A percentile compares a stretch with the other conserved stretches of the same genome.
These are phyloP conservation scores for Candida alai DNA, from an alignment of 805 yeast genomes.

Conservation along the genomic window DNA sequence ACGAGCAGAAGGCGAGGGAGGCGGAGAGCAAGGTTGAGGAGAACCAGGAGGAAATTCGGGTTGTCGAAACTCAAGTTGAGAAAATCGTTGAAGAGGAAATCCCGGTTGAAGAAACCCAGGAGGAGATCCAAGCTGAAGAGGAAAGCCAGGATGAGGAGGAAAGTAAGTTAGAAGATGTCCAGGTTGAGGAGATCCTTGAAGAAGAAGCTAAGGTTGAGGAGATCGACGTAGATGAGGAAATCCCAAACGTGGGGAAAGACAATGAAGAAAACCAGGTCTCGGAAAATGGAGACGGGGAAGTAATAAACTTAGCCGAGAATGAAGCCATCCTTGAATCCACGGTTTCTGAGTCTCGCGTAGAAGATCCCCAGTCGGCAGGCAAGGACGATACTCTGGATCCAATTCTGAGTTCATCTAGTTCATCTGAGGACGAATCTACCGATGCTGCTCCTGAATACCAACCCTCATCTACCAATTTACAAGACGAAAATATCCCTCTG, in stretches of 20 bases:
- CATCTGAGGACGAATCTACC: no score
- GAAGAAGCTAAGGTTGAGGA: constrained; percentile 1
- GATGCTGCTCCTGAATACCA: no score
- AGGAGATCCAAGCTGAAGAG: constrained; percentile 2
- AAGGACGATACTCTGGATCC: no score
- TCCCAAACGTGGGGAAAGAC: neutral
- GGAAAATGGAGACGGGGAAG: neutral
- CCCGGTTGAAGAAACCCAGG: no score
- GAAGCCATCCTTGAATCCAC: no score
- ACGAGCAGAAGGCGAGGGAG: constrained; percentile 18
- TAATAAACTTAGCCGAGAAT: neutral
- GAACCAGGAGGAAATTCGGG: constrained; percentile 18
- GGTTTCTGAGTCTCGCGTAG: no score
- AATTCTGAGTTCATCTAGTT: no score
- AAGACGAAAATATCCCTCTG: no score
- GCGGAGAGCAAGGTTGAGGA: constrained; percentile 23
- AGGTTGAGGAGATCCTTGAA: neutral
- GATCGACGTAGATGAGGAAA: constrained; percentile 2
- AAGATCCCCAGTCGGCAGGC: no score
- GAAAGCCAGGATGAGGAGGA: constrained; percentile 2
- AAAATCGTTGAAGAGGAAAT: no score
- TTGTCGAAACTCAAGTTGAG: constrained; percentile 20
- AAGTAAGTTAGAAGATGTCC: neutral
- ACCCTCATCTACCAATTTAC: no score
- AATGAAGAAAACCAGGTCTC: neutral